These are phyloP conservation scores for Prunus davidiana DNA, from an alignment of 306 rosid species.

Conservation along the genomic window DNA sequence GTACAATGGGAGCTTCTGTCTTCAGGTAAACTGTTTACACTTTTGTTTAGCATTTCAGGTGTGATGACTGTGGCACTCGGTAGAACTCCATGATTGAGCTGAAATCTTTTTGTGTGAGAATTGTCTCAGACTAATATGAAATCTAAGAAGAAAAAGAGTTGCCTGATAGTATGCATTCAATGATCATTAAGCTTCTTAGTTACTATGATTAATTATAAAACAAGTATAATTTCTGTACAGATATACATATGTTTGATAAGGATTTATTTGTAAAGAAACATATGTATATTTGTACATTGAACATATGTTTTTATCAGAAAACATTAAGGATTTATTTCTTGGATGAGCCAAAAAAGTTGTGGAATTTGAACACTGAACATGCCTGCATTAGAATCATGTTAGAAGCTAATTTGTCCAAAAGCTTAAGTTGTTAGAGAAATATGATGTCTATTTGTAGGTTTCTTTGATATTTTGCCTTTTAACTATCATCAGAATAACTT, in stretches of 20 bases:
- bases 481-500: too few species aligned
- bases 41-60: constrained; percentile 19
- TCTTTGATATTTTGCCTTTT: too few species aligned
- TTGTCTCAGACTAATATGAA: not conserved
- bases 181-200: not conserved
- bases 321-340: too few species aligned
- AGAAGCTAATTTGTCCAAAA: too few species aligned
- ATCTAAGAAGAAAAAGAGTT: not conserved
- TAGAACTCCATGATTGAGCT: constrained; percentile 4
- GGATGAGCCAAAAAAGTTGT: not conserved
- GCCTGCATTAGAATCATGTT: too few species aligned
- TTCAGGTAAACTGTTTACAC: constrained; percentile 63
- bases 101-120: constrained; percentile 13
- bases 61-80: constrained; percentile 3
- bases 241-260: too few species aligned
- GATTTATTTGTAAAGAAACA: too few species aligned
- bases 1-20: constrained; percentile 96
- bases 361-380: not conserved
- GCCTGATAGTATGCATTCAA: not conserved
- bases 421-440: too few species aligned
- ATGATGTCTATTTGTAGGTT: too few species aligned
- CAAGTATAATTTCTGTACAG: not conserved
- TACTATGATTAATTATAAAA: not conserved
- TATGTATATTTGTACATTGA: too few species aligned
- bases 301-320: too few species aligned